These are phyloP conservation scores for Ascochyta koolunga DNA, from an alignment of 2,329 filamentous ascomycete genomes.

Conservation along the genomic window DNA sequence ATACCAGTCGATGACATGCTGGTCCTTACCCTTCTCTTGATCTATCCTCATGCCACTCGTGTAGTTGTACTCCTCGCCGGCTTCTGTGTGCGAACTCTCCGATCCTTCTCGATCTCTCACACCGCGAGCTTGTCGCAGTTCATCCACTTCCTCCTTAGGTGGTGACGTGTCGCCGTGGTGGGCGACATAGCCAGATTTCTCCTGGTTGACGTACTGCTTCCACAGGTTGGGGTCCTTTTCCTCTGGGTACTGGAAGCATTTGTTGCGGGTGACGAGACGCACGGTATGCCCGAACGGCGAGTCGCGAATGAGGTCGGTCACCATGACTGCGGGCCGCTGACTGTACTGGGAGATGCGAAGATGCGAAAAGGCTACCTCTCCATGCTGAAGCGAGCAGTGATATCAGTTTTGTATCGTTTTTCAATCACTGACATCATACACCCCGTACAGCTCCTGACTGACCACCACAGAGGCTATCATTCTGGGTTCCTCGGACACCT, in stretches of 20 bases:
- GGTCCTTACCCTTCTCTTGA: slow-evolving; percentile 59
- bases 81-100: slow-evolving; percentile 18
- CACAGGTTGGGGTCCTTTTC: slow-evolving; percentile 57
- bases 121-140: slow-evolving; percentile 17
- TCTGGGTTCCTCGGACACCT: background rate
- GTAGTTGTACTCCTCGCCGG: slow-evolving; percentile 30
- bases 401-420: background rate
- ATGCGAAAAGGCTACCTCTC: background rate
- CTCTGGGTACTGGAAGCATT: slow-evolving; percentile 53
- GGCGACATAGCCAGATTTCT: slow-evolving; percentile 58
- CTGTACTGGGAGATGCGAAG: background rate
- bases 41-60: slow-evolving; percentile 54
- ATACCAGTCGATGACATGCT: slow-evolving; percentile 59
- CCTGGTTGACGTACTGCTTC: slow-evolving; percentile 56
- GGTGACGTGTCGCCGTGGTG: slow-evolving; percentile 51
- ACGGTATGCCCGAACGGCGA: slow-evolving; percentile 46
- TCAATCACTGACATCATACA: slow-evolving; percentile 11
- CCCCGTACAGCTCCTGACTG: background rate
- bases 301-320: slow-evolving; percentile 29
- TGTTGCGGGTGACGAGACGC: slow-evolving; percentile 48
- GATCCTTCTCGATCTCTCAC: slow-evolving; percentile 19
- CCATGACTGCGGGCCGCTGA: slow-evolving; percentile 1
- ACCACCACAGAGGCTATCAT: background rate
- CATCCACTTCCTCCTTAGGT: slow-evolving; percentile 41
- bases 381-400: background rate